Evolutionary conservation across 371 early-diverging fungal genomes (phyloP), one percentile per base, ranked within the genome.

Genomic region (Haplosporangium sp.): DNA sequence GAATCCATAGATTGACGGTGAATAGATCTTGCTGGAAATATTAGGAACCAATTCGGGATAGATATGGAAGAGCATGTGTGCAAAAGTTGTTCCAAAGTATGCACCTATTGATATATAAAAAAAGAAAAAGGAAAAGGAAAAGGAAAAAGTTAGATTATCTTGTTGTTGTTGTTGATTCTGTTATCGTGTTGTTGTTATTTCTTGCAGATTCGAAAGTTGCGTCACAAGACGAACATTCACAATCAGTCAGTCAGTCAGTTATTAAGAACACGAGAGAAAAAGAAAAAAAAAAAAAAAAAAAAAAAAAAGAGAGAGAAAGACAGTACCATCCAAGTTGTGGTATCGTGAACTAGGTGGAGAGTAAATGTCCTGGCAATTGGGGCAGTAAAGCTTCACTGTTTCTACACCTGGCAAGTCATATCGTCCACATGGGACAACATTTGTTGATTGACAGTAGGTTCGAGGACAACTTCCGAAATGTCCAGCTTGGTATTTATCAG

Each of bases 11-110:
- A 96, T 88, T 34, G 85, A 87, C 27, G 95, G 95, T 38, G 89
- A 85, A 84, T 95, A 96, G 38, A 91, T 87, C 52, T 74, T 82
- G 20, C 63, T 65, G 34, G 76, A 82, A 38, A 86, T 69, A 15
- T 69, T 74, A 8, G 95, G 96, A 37, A 89, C 84, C 37, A 94
- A 71, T 60, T 96, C 91, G 40, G 96, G 92, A 81, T 92, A 95
- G 13, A 90, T 90, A 69, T 96, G 88, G 82, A 98, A 93, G 55
- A 99, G 86, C 69, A 99, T 87, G 78, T 96, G 94, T n/a, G 96
- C 92, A 84, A 99, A 97, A 7, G 98, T 94, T 4, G 94, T 93
- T 37, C 98, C 98, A 88, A 98, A 99, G 82, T 94, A 96, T 55
- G 98, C 96, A 67, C 99, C 90, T 92, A n/a, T 38, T 47, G 9